Evolutionary conservation across 208 protist species (phyloP), one percentile per base, ranked within the genome.

Genomic region (Trypanosoma avium): DNA sequence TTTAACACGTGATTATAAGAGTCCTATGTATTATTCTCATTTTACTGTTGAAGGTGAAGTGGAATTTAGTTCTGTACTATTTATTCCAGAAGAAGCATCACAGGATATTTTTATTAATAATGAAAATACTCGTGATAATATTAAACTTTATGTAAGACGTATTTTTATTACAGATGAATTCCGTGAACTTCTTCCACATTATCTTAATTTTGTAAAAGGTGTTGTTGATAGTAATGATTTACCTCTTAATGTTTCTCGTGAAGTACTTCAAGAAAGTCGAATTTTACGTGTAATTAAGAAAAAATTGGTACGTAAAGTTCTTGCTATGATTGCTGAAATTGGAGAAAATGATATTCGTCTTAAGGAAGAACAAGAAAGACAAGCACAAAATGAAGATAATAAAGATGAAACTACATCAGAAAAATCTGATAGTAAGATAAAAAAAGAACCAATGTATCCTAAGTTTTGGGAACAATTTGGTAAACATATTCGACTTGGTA

Each of bases 211-310:
- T 65, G 73, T 99, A 40, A 85, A 84, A 46, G 99, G 99, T 70
- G 87, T 99, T 26, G 97, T 99, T 8, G 99, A 99, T 82, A 98
- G 94, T 67, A 97, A 99, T 42, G 98, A 99, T 73, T 79, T 99
- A n/a, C 98, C 98, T 30, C 88, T 99, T 22, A 99, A 99, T 81
- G 97, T 99, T 7, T 99, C 97, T 9, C 94, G 99, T 53, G 99
- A 99, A 84, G 96, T 97, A 45, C 86, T 99, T 21, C 99, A 99
- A 86, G 88, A 99, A 70, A 96, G 85, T 76, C 95, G 93, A 35
- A 93, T 99, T 38, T 75, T 98, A 36, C 76, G 75, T 33, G 69
- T 98, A 19, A 99, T 99, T 70, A 94, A 96, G 72, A 99, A 99
- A 85, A 99, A 99, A 64, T 63, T 99, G 0, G 90, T 99, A 30